Base-by-base conservation (phyloP, 169 alveolate genomes). In the Cytauxzoon felis region DNA sequence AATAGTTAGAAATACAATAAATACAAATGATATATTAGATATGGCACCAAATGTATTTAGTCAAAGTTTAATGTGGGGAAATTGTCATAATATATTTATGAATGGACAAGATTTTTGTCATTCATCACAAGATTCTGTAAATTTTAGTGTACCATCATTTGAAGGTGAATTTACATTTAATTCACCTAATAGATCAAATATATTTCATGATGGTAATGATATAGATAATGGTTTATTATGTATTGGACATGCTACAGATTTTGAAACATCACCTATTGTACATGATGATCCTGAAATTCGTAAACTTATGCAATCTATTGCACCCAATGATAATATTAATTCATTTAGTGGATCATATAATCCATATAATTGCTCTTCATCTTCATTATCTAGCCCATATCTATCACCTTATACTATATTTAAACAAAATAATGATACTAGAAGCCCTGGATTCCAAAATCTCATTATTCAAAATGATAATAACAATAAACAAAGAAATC, bases 361-460 rank as follows among this genome's bases (percentile, higher is more conserved):
- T 49, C 3, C 36, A 50, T 16, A 1, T 38, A 52, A 9, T 36
- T 33, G 60, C 42, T 5, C 45, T 27, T 5, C 54, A 18, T 64
- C 84, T 8, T 68, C 84, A 5, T 43, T 73, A n/a, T 63, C 80
- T 32, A 73, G 84, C 64, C 84, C 84, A 30, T 73, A 73, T 66
- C 59, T 73, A 59, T 73, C 84, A 8, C 84, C 84, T 1, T 73
- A 73, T 23, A 68, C 76, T 21, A 16, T 50, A 45, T 73, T 52
- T 63, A 66, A 57, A 36, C 69, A 51, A 48, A 52, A 41, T 32
- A 43, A 69, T 11, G 72, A 62, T 18, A 57, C 42, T 1, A 72
- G 65, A 11, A 8, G 69, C 7, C 57, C 68, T 1, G 78, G 78
- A 5, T 73, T 73, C 48, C 84, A 73, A 19, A 65, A 36, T 33